phyloP scores from a whole-genome alignment of 495 filamentous ascomycete genomes.

The Neurospora tetraspora region DNA sequence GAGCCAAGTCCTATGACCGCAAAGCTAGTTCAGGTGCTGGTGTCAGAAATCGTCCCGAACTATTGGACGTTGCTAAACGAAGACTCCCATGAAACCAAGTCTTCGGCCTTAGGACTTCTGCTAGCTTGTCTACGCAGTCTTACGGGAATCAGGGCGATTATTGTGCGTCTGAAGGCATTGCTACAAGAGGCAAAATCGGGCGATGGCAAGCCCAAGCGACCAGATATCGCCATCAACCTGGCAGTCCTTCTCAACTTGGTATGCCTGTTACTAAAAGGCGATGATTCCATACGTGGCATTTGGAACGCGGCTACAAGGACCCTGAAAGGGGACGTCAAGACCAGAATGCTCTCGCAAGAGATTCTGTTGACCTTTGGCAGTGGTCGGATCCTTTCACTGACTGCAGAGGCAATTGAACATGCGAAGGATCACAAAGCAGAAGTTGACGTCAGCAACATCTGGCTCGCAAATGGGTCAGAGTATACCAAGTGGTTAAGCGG shows the following conservation, averaged over 20 bases:
- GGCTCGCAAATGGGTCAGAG: constrained; percentile 54
- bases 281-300: constrained; percentile 43
- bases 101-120: constrained; percentile 34
- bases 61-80: constrained; percentile 59
- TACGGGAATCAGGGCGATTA: constrained; percentile 59
- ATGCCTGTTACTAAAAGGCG: constrained; percentile 45
- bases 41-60: constrained; percentile 60
- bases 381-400: constrained; percentile 59
- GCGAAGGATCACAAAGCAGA: constrained; percentile 18
- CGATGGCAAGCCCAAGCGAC: constrained; percentile 20
- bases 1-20: constrained; percentile 53
- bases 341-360: constrained; percentile 26
- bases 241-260: constrained; percentile 33
- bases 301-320: constrained; percentile 27
- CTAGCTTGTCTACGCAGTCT: constrained; percentile 61
- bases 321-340: neutral
- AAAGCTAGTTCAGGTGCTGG: constrained; percentile 60
- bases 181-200: constrained; percentile 34
- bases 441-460: constrained; percentile 26
- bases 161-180: constrained; percentile 48
- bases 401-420: constrained; percentile 65
- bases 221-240: constrained; percentile 29
- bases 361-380: constrained; percentile 49
- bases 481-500: constrained; percentile 68
- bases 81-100: constrained; percentile 20